Conservation (phyloP, 2,329 filamentous ascomycete genomes). For the Aspergillus quadricinctus region DNA sequence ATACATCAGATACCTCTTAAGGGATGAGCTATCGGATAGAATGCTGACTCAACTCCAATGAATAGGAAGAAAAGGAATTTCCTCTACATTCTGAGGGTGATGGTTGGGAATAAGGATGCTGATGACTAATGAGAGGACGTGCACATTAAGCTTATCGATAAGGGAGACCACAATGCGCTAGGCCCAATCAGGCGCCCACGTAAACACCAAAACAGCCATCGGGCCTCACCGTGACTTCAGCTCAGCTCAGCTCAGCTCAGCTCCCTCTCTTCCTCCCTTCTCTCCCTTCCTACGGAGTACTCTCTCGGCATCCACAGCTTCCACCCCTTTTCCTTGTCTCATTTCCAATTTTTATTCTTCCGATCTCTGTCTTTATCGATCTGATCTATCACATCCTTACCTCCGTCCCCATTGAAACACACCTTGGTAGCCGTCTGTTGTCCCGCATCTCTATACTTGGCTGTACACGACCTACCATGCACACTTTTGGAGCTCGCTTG, state of each 20-base stretch:
- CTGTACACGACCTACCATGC: slow-evolving; percentile 1
- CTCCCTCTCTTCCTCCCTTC: not conserved
- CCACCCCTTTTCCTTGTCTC: slow-evolving; percentile 4
- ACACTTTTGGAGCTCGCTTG: not conserved
- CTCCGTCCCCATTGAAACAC: slow-evolving; percentile 3
- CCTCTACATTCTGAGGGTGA: not conserved
- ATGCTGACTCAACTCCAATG: too few species aligned
- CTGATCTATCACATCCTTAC: slow-evolving; percentile 4
- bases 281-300: slow-evolving; percentile 10
- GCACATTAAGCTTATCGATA: slow-evolving; percentile 43
- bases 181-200: slow-evolving; percentile 30
- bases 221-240: slow-evolving; percentile 31
- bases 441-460: not conserved
- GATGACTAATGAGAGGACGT: not conserved
- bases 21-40: not conserved
- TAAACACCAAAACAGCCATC: slow-evolving; percentile 36
- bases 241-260: slow-evolving; percentile 4
- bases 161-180: slow-evolving; percentile 24
- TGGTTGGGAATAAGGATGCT: not conserved
- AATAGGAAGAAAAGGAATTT: not conserved
- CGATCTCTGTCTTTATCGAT: slow-evolving; percentile 3
- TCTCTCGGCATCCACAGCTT: slow-evolving; percentile 9
- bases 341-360: slow-evolving; percentile 3
- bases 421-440: not conserved
- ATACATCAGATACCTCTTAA: not conserved